A percentile compares a stretch with the other conserved stretches of the same genome.
These are phyloP conservation scores for Beta vulgaris DNA, from an alignment of 148 eudicot species.

Conservation along the genomic window DNA sequence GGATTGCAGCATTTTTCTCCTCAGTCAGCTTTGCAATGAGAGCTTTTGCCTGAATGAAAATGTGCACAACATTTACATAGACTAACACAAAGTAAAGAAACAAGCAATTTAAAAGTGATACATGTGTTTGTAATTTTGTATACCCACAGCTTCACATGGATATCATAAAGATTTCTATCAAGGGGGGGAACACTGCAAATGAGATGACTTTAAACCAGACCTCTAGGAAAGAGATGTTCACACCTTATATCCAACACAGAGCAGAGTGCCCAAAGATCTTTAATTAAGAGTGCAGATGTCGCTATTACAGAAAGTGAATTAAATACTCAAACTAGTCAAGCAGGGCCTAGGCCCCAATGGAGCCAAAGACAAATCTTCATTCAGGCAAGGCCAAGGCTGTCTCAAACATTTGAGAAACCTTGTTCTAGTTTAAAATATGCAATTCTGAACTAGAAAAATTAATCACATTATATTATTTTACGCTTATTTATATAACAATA, in stretches of 20 bases:
- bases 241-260: background rate
- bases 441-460: too few relatives aligned
- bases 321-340: background rate
- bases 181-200: background rate
- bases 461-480: too few relatives aligned
- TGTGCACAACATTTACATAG: background rate
- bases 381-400: background rate
- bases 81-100: background rate
- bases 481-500: too few relatives aligned
- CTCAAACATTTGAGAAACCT: too few relatives aligned
- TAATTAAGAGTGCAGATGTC: background rate
- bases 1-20: slow-evolving; percentile 58
- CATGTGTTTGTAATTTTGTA: background rate
- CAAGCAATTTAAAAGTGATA: background rate
- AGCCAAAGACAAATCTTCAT: background rate
- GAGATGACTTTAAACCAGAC: background rate
- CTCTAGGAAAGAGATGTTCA: background rate
- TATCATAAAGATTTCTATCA: background rate
- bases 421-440: too few relatives aligned
- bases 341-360: background rate
- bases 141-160: background rate
- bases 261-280: background rate
- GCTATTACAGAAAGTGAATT: background rate
- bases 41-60: slow-evolving; percentile 52
- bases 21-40: slow-evolving; percentile 54